Conservation (phyloP, 139 green algal species). For the Pleodorina starrii region DNA sequence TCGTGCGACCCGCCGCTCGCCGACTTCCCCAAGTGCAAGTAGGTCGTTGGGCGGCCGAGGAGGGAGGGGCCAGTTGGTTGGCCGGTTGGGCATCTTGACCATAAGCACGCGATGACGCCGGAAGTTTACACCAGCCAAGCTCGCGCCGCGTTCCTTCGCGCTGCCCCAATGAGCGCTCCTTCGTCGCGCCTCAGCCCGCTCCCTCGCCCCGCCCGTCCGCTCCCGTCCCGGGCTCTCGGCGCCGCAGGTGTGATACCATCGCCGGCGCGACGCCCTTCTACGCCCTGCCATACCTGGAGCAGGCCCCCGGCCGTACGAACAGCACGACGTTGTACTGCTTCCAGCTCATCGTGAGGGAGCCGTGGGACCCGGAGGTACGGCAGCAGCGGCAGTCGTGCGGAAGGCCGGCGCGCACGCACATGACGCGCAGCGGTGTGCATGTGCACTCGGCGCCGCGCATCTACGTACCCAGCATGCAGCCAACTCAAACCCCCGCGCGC, state of each 20-base stretch:
- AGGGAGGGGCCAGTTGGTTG: background rate
- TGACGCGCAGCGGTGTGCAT: too few species aligned
- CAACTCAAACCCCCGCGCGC: background rate
- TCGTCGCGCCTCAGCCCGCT: background rate
- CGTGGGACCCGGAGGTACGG: background rate
- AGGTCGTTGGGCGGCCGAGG: background rate
- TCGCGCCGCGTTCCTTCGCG: background rate
- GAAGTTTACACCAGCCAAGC: background rate
- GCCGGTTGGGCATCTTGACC: background rate
- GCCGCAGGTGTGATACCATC: background rate
- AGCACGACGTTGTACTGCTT: constrained; percentile 15
- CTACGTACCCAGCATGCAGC: too few species aligned
- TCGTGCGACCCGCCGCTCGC: background rate
- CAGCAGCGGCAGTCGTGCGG: background rate
- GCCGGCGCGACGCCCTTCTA: background rate
- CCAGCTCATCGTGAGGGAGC: background rate
- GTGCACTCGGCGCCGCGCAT: too few species aligned
- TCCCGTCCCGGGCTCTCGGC: background rate
- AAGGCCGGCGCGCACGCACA: too few species aligned
- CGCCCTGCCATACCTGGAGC: background rate
- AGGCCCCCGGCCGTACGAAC: background rate
- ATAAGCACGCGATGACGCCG: background rate
- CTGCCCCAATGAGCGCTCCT: background rate
- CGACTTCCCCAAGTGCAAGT: constrained; percentile 32
- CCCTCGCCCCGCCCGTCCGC: background rate